phyloP scores from a whole-genome alignment of 2,329 filamentous ascomycete genomes.

The Macrophomina pseudophaseolina region DNA sequence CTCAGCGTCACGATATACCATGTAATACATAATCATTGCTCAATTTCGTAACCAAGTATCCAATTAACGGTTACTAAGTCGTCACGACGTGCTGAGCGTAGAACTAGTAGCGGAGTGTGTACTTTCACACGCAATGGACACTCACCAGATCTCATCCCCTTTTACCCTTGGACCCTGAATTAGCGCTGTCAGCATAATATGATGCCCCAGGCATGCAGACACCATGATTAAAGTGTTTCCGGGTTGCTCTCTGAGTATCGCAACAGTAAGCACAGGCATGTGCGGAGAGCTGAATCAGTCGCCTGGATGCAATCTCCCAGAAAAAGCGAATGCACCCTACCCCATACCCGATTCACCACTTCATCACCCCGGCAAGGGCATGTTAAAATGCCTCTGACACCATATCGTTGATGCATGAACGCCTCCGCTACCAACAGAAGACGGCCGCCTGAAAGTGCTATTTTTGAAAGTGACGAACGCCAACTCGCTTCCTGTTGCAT shows the following conservation, averaged over 20 bases:
- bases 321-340: too few relatives aligned
- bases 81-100: background rate
- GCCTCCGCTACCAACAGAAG: background rate
- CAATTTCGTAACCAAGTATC: background rate
- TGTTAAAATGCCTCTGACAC: too few relatives aligned
- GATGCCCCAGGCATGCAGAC: conserved; percentile 18
- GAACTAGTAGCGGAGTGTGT: too few relatives aligned
- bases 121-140: background rate
- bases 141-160: background rate
- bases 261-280: too few relatives aligned
- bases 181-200: conserved; percentile 4
- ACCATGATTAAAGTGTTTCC: background rate
- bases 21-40: conserved; percentile 25
- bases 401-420: background rate
- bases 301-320: too few relatives aligned
- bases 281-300: too few relatives aligned
- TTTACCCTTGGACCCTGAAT: conserved; percentile 7
- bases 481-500: background rate
- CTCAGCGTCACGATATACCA: conserved; percentile 8
- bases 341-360: too few relatives aligned
- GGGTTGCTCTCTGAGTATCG: too few relatives aligned
- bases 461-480: background rate
- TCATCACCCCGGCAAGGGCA: too few relatives aligned
- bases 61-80: background rate
- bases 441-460: background rate